Conservation (phyloP, 164 flowering plant genomes). For the Nymphaea colorata region DNA sequence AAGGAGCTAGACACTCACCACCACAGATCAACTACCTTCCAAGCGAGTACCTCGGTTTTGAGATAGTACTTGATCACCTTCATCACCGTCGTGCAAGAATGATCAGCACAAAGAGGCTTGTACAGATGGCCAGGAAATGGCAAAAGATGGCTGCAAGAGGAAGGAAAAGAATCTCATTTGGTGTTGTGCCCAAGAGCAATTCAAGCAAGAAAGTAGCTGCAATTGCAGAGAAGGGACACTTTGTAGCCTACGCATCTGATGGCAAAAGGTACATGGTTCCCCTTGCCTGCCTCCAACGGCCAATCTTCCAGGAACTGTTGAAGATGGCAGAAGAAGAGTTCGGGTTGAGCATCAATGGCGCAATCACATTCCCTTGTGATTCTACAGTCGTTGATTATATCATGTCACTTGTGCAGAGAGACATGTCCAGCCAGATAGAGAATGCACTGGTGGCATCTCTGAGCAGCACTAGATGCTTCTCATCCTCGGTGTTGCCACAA, state of each 20-base stretch:
- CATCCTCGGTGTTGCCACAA: too few species aligned
- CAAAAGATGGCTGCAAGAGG: background rate
- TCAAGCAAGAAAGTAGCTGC: background rate
- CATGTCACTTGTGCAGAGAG: too few species aligned
- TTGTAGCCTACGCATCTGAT: conserved; percentile 3
- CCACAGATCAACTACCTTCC: background rate
- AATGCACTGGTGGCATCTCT: too few species aligned
- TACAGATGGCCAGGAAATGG: background rate
- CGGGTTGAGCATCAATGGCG: background rate
- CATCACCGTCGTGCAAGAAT: background rate
- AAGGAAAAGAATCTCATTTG: background rate
- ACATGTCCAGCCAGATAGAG: too few species aligned
- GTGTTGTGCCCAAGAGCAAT: background rate
- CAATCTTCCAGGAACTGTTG: conserved; percentile 7
- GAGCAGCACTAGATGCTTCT: too few species aligned
- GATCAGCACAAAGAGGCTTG: background rate
- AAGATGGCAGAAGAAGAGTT: conserved; percentile 9
- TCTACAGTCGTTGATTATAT: background rate
- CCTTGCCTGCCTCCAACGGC: background rate
- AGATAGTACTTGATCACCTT: background rate
- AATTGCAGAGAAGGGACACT: conserved; percentile 1
- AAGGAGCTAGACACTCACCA: background rate
- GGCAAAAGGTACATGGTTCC: conserved; percentile 3
- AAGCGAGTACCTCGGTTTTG: background rate
- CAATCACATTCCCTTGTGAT: background rate